phyloP scores from a whole-genome alignment of 805 yeast genomes.

The Sugiyamaella floridensis region DNA sequence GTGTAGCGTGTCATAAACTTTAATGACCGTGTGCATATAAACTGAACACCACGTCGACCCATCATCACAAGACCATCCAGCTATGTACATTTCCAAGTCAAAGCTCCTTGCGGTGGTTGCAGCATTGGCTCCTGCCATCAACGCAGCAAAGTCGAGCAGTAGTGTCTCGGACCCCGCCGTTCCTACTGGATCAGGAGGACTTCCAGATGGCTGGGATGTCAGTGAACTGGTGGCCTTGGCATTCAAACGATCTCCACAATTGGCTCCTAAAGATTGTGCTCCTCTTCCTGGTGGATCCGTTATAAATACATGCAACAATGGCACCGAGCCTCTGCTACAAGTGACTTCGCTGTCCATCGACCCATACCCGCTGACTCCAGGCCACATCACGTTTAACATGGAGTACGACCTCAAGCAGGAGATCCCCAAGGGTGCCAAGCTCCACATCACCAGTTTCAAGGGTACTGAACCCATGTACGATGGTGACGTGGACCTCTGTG shows the following conservation, averaged over 20 bases:
- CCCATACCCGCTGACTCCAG: conserved; percentile 27
- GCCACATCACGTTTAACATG: conserved; percentile 22
- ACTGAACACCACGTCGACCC: neutral
- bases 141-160: neutral
- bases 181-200: neutral
- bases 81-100: neutral
- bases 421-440: conserved; percentile 20
- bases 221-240: neutral
- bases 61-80: neutral
- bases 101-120: neutral
- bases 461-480: conserved; percentile 14
- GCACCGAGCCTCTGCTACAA: conserved; percentile 22
- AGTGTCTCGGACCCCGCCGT: neutral
- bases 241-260: neutral
- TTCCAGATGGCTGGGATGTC: neutral
- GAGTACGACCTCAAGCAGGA: conserved; percentile 18
- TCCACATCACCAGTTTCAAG: conserved; percentile 19
- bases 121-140: neutral
- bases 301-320: conserved; percentile 12
- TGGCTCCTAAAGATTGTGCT: conserved; percentile 8
- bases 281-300: conserved; percentile 10
- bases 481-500: conserved; percentile 24
- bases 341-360: conserved; percentile 19
- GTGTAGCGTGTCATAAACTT: neutral
- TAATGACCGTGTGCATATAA: neutral